A percentile compares a stretch with the other conserved stretches of the same genome.
Conservation (phyloP, 306 rosid genomes). For the Sphenostylis stenocarpa region DNA sequence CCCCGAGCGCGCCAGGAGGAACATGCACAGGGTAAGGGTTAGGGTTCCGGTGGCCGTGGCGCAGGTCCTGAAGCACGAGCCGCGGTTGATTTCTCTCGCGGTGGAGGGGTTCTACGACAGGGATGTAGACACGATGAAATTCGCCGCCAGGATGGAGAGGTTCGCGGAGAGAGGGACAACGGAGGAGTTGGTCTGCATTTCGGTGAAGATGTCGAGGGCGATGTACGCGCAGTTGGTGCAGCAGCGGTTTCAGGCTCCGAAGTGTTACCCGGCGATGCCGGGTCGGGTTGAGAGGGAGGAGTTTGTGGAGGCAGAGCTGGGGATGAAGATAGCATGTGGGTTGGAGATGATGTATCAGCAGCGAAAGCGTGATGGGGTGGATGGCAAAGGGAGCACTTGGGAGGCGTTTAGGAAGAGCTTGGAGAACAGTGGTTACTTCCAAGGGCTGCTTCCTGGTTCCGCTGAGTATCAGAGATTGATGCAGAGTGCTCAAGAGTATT, state of each 20-base stretch:
- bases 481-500: conserved; percentile 81
- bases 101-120: conserved; percentile 93
- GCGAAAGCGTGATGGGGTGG: conserved; percentile 63
- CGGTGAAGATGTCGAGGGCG: conserved; percentile 87
- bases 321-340: conserved; percentile 93
- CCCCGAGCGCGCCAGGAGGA: conserved; percentile 60
- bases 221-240: conserved; percentile 91
- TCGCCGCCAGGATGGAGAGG: conserved; percentile 76
- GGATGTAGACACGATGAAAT: conserved; percentile 80
- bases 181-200: conserved; percentile 61
- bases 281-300: conserved; percentile 32
- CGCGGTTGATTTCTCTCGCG: conserved; percentile 68
- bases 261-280: conserved; percentile 68
- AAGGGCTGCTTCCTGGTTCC: conserved; percentile 79
- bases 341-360: conserved; percentile 94
- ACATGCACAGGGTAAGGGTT: conserved; percentile 66
- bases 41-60: conserved; percentile 82
- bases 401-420: conserved; percentile 70
- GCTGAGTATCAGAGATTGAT: conserved; percentile 69
- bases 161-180: conserved; percentile 59
- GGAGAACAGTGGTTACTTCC: conserved; percentile 77
- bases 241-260: conserved; percentile 85
- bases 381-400: conserved; percentile 76
- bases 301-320: conserved; percentile 71
- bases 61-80: conserved; percentile 64